Base-by-base conservation (phyloP, 1,284 basidiomycete genomes). In the Fomitopsis palustris region DNA sequence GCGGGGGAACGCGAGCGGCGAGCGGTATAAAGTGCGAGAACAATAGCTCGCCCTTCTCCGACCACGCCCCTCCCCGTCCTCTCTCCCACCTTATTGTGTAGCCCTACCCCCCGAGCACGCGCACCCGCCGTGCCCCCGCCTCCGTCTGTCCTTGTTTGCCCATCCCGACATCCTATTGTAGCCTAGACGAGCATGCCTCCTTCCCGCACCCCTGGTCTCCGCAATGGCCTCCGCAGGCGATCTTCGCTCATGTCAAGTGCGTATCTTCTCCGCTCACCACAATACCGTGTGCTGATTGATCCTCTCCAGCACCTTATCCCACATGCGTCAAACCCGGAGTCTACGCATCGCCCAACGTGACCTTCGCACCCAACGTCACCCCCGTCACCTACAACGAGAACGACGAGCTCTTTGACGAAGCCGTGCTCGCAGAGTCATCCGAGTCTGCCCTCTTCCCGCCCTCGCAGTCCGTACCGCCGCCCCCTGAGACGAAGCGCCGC, bases 291-390 rank as follows among this genome's bases (percentile, higher is more conserved):
- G 19, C 49, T 33, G 6, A 52, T 21, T 1, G 19, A 17, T n/a
- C 19, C 49, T 10, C 10, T n/a, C 8, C 71, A 72, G 76, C 74
- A 60, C 75, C 65, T 42, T 67, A 67, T 25, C 10, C 39, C 3
- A 42, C 6, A 14, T 6, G 4, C 33, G 79, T 82, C 53, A 85
- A 82, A 64, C 72, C 85, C 14, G 85, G 85, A 25, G 78, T 80
- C 62, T 86, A 86, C 63, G 75, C 78, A 0, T 75, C 78, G 14
- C 78, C 81, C 25, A 79, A 79, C 10, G 81, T 89, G 39, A 87
- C 85, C 2, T 90, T 90, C 60, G 87, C 87, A 0, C 87, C 87
- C 45, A 90, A 89, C 64, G 79, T 90, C 6, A 90, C 88, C 0
- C 87, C 87, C 0, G 77, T 78, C 1, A 83, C 85, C 0, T 90